phyloP scores from a whole-genome alignment of 2,329 filamentous ascomycete genomes.

The Alternaria postmessia region DNA sequence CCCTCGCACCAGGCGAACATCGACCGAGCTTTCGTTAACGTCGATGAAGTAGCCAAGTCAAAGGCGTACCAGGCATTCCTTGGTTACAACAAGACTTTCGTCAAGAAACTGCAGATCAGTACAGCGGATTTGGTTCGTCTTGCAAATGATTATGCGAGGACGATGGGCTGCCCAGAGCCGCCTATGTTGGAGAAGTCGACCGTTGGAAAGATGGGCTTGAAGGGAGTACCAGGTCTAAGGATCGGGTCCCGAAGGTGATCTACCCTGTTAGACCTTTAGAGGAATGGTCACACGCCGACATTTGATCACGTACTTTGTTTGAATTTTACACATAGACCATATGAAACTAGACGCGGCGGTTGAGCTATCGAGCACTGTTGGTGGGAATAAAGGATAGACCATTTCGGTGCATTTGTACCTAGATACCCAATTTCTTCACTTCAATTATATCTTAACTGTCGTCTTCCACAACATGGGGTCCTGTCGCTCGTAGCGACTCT shows the following conservation, averaged over 20 bases:
- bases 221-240: conserved; percentile 54
- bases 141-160: conserved; percentile 55
- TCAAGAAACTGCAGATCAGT: conserved; percentile 53
- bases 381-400: conserved; percentile 19
- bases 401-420: conserved; percentile 3
- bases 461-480: not conserved
- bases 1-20: conserved; percentile 44
- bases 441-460: not conserved
- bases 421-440: conserved; percentile 9
- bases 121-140: conserved; percentile 51
- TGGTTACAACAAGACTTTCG: conserved; percentile 57
- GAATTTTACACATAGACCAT: conserved; percentile 16
- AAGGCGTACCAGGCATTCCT: conserved; percentile 59
- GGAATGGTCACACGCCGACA: not conserved
- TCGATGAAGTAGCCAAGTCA: conserved; percentile 53
- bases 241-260: conserved; percentile 35
- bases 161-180: conserved; percentile 57
- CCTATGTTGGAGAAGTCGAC: conserved; percentile 56
- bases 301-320: conserved; percentile 6
- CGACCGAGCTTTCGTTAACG: conserved; percentile 42
- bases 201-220: conserved; percentile 59
- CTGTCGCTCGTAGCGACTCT: not conserved
- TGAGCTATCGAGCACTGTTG: not conserved
- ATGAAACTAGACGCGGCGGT: conserved; percentile 4
- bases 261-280: not conserved